These are phyloP conservation scores for Claviceps arundinis DNA, from an alignment of 2,329 filamentous ascomycete species.

Conservation along the genomic window DNA sequence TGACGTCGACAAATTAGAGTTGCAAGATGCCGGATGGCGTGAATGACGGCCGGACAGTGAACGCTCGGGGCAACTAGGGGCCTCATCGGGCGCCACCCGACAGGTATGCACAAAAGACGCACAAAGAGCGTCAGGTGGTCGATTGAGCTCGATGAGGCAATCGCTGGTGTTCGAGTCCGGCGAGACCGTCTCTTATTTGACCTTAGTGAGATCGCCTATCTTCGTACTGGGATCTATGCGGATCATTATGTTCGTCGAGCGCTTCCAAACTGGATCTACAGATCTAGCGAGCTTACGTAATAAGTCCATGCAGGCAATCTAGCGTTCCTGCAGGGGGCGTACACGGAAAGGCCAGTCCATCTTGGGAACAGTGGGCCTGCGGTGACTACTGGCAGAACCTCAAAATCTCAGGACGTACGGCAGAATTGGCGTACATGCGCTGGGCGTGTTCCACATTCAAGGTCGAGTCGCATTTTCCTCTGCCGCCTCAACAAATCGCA, in stretches of 20 bases:
- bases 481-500: background rate
- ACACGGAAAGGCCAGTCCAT: slow-evolving; percentile 1
- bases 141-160: slow-evolving; percentile 27
- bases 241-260: too few relatives aligned
- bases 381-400: slow-evolving; percentile 22
- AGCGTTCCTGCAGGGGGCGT: background rate
- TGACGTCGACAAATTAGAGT: slow-evolving; percentile 10
- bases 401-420: slow-evolving; percentile 18
- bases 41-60: slow-evolving; percentile 19
- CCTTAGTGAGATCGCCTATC: too few relatives aligned
- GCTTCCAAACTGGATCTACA: too few relatives aligned
- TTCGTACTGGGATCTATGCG: too few relatives aligned
- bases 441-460: background rate
- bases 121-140: slow-evolving; percentile 24
- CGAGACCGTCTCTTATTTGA: too few relatives aligned
- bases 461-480: background rate
- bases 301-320: background rate
- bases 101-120: slow-evolving; percentile 19
- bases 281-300: background rate
- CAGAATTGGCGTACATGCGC: background rate
- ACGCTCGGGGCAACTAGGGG: slow-evolving; percentile 19
- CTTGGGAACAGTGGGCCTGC: slow-evolving; percentile 16
- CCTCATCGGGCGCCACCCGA: slow-evolving; percentile 22
- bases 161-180: background rate
- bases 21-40: slow-evolving; percentile 11